Evolutionary conservation across 108 stramenopile genomes (phyloP).

Genomic region (Mayamaea pseudoterrestris): DNA sequence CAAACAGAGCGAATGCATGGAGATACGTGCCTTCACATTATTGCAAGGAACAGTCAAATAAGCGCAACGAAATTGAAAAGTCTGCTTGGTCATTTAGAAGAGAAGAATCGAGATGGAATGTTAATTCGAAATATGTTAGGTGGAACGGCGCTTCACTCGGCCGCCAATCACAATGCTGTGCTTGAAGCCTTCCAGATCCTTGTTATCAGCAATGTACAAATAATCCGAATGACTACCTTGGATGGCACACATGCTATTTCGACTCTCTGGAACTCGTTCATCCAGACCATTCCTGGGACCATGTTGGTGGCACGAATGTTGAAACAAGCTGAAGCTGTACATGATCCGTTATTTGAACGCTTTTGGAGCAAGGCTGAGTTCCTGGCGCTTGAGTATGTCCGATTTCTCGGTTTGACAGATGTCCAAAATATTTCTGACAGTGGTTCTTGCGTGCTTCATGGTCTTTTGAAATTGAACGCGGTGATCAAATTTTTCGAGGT

Average conservation of each 20-base stretch:
- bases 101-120: too few relatives aligned
- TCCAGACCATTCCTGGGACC: constrained; percentile 19
- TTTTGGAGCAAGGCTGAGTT: constrained; percentile 28
- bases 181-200: constrained; percentile 16
- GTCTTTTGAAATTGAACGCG: constrained; percentile 1
- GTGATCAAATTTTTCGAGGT: constrained; percentile 15
- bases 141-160: constrained; percentile 28
- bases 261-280: constrained; percentile 24
- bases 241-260: constrained; percentile 18
- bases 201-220: constrained; percentile 12
- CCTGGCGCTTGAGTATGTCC: constrained; percentile 11
- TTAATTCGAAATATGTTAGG: constrained; percentile 24
- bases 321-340: background rate
- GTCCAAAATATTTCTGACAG: constrained; percentile 5
- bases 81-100: too few relatives aligned
- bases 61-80: too few relatives aligned
- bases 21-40: too few relatives aligned
- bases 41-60: too few relatives aligned
- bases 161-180: constrained; percentile 21
- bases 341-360: constrained; percentile 13
- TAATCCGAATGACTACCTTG: constrained; percentile 10
- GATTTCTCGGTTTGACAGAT: too few relatives aligned
- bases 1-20: too few relatives aligned
- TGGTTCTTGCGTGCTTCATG: constrained; percentile 5
- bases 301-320: constrained; percentile 1